Conservation (phyloP, 352 stramenopile genomes). For the Globisporangium viniferum region DNA sequence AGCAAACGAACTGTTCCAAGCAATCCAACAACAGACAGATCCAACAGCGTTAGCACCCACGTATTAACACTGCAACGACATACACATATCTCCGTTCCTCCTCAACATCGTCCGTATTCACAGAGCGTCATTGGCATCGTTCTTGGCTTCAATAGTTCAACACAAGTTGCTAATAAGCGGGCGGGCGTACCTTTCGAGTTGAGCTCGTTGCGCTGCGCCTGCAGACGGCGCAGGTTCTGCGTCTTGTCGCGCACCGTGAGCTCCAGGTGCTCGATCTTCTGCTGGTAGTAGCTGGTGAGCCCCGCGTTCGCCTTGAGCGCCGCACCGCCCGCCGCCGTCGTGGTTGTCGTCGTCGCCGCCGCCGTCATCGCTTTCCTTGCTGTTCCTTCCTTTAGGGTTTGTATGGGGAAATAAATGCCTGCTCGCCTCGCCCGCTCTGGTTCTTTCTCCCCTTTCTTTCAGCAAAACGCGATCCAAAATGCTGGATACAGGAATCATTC, state of each 20-base stretch:
- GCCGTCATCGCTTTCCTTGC: constrained; percentile 24
- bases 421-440: not conserved
- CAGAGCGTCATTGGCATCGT: not conserved
- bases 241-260: constrained; percentile 93
- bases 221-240: constrained; percentile 96
- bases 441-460: not conserved
- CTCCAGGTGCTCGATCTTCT: constrained; percentile 95
- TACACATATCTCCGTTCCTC: not conserved
- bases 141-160: not conserved
- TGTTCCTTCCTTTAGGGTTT: not conserved
- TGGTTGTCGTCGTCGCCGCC: constrained; percentile 46
- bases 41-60: not conserved
- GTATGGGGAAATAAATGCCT: constrained; percentile 5
- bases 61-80: not conserved
- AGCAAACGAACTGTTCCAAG: constrained; percentile 91
- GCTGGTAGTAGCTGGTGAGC: constrained; percentile 91
- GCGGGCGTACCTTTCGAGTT: constrained; percentile 93
- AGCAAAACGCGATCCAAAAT: constrained; percentile 9
- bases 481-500: not conserved
- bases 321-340: constrained; percentile 22
- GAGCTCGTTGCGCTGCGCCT: constrained; percentile 99
- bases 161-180: not conserved
- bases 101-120: not conserved
- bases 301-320: constrained; percentile 37
- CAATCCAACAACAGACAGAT: not conserved